Conservation (phyloP, 148 eudicot genomes). For the Diospyros kaki region DNA sequence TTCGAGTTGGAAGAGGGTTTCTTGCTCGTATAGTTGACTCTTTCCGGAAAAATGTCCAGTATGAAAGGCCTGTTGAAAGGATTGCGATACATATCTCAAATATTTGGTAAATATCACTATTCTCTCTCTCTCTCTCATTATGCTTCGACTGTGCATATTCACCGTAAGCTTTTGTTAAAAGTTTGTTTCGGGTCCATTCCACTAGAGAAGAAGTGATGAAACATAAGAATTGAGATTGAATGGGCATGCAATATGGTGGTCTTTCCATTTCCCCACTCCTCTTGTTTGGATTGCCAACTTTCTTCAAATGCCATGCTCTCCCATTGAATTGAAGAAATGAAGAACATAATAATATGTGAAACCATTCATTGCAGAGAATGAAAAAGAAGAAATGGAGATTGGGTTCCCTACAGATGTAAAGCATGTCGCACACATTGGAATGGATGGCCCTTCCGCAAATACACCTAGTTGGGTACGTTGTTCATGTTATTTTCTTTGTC, state of each 20-base stretch:
- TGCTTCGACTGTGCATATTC: not conserved
- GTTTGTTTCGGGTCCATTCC: too few species aligned
- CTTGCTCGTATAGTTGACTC: not conserved
- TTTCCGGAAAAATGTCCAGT: constrained; percentile 14
- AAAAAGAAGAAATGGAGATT: constrained; percentile 29
- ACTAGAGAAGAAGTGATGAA: too few species aligned
- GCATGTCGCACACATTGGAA: constrained; percentile 32
- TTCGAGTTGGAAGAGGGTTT: not conserved
- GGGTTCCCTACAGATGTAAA: constrained; percentile 30
- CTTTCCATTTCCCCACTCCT: not conserved
- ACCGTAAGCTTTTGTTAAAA: not conserved
- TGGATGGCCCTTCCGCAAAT: constrained; percentile 27
- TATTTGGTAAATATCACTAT: constrained; percentile 15
- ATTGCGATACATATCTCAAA: constrained; percentile 23
- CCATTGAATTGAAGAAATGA: not conserved
- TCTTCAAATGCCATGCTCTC: not conserved
- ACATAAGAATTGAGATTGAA: too few species aligned
- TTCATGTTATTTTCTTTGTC: not conserved
- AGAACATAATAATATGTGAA: not conserved
- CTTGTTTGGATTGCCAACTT: too few species aligned
- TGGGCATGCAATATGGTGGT: not conserved
- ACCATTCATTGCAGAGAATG: constrained; percentile 8
- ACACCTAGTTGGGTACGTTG: constrained; percentile 26
- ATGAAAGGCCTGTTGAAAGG: constrained; percentile 25
- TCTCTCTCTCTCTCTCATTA: not conserved